Base-by-base conservation (phyloP, 106 monocot genomes). In the Platanthera zijinensis region DNA sequence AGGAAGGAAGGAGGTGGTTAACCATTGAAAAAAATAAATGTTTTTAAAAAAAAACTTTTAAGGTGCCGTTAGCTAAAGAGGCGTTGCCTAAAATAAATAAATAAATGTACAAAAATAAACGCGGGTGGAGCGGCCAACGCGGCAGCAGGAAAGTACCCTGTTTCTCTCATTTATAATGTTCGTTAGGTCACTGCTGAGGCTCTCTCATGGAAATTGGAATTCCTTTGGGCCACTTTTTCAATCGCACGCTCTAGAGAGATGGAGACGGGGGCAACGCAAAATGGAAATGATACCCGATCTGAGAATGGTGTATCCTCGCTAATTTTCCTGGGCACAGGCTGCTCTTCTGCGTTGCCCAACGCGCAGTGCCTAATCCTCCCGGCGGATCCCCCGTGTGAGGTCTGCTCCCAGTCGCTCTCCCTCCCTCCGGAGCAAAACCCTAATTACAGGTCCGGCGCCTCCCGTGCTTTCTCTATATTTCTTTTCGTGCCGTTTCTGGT, bases 281-380 rank as follows among this genome's bases (percentile, higher is more conserved):
- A 72, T n/a, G 72, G 71, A 71, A 71, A 10, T 4, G 19, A 10
- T 19, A 0, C 3, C 25, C 15, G 17, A 70, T 70, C 49, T 72
- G 25, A 7, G 22, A 50, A 72, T 51, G 72, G 72, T 21, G 22
- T 13, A 72, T 93, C 96, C 8, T 91, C 93, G n/a, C 80, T 97
- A 59, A 82, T 97, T 57, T 97, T 97, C 73, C 87, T 97, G 14
- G 93, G 97, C 2, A 97, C 93, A 6, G 97, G 97, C 5, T 94
- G 91, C 82, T 91, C 93, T 52, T 87, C 87, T 81, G 85, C 89
- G 59, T 84, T 91, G 51, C 97, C 97, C 56, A 85, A 86, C 69
- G 87, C 88, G 15, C 82, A 84, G 74, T 97, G 97, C 80, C 66
- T 97, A 77, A 86, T 94, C 76, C 87, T 82, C 80, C 93, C 89